Percentiles rank a stretch among this genome's conserved stretches.
phyloP scores from a whole-genome alignment of 495 filamentous ascomycete genomes.

The Aspergillus nanangensis region DNA sequence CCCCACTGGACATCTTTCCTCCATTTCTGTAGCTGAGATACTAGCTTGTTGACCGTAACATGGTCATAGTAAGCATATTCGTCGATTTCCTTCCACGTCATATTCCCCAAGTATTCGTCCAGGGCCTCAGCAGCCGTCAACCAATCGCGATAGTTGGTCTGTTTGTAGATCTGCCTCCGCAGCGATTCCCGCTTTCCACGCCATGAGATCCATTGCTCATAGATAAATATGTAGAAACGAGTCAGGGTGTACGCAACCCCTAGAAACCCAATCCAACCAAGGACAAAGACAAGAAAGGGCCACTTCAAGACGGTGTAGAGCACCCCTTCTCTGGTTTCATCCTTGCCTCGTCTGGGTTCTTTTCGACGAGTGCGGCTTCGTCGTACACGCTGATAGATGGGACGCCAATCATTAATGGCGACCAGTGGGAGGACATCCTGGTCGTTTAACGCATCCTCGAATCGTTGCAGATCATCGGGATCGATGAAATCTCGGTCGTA shows the following conservation, averaged over 20 bases:
- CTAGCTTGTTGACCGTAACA: slow-evolving; percentile 70
- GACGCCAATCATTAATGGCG: slow-evolving; percentile 82
- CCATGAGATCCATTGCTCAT: slow-evolving; percentile 65
- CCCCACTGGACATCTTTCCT: slow-evolving; percentile 54
- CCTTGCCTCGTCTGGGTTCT: slow-evolving; percentile 55
- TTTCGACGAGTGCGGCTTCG: slow-evolving; percentile 41
- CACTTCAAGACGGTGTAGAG: slow-evolving; percentile 85
- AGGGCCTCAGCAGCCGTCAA: slow-evolving; percentile 68
- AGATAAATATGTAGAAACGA: slow-evolving; percentile 82
- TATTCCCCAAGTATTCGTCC: slow-evolving; percentile 78
- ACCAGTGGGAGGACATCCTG: slow-evolving; percentile 50
- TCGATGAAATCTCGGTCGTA: slow-evolving; percentile 62
- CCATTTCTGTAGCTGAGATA: slow-evolving; percentile 63
- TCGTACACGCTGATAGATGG: slow-evolving; percentile 65
- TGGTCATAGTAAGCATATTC: slow-evolving; percentile 95
- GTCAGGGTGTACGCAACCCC: slow-evolving; percentile 71
- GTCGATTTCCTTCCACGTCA: slow-evolving; percentile 79
- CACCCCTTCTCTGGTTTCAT: slow-evolving; percentile 92
- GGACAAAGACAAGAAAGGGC: slow-evolving; percentile 77
- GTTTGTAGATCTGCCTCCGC: slow-evolving; percentile 61
- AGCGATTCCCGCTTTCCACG: slow-evolving; percentile 65
- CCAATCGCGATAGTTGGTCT: slow-evolving; percentile 79
- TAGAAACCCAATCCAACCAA: slow-evolving; percentile 70
- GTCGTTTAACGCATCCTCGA: slow-evolving; percentile 47
- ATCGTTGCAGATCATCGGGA: slow-evolving; percentile 44